Conservation (phyloP, 768 basidiomycete species). For the Paxillus involutus region DNA sequence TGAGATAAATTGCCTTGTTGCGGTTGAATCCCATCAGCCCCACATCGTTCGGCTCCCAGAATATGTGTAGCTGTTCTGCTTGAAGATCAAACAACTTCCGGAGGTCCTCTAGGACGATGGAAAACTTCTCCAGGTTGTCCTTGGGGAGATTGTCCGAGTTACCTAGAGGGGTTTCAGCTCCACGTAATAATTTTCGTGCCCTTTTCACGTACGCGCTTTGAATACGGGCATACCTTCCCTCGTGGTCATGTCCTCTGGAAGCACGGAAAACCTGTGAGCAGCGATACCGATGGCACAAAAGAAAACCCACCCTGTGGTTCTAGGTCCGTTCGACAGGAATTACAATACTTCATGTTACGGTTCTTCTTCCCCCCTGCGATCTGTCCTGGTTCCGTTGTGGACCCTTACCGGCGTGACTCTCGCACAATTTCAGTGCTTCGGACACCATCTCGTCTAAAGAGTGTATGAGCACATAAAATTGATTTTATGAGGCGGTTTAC, state of each 20-base stretch:
- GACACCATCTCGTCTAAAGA: not conserved
- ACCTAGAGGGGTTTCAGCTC: not conserved
- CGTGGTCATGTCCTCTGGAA: not conserved
- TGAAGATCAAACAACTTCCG: constrained; percentile 4
- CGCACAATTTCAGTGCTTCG: constrained; percentile 5
- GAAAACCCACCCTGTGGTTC: constrained; percentile 4
- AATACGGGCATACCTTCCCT: constrained; percentile 1
- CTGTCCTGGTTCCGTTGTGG: constrained; percentile 1
- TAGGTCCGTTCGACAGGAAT: constrained; percentile 5
- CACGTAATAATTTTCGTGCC: not conserved
- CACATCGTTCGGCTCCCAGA: constrained; percentile 4
- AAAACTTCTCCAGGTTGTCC: constrained; percentile 6
- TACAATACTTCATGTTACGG: constrained; percentile 11
- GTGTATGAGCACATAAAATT: not conserved
- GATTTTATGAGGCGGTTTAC: not conserved
- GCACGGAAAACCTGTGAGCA: not conserved
- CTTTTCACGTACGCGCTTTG: constrained; percentile 2
- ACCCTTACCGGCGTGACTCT: not conserved
- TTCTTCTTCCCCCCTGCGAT: constrained; percentile 8
- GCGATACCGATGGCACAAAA: not conserved
- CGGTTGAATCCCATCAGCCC: constrained; percentile 20
- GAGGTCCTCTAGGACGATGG: constrained; percentile 1
- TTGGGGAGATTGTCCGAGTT: not conserved
- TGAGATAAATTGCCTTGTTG: constrained; percentile 11
- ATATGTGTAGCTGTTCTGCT: constrained; percentile 8